Percentiles rank a stretch among this genome's conserved stretches.
Conservation (phyloP, 2,329 filamentous ascomycete species). For the Sporothrix brunneoviolacea region DNA sequence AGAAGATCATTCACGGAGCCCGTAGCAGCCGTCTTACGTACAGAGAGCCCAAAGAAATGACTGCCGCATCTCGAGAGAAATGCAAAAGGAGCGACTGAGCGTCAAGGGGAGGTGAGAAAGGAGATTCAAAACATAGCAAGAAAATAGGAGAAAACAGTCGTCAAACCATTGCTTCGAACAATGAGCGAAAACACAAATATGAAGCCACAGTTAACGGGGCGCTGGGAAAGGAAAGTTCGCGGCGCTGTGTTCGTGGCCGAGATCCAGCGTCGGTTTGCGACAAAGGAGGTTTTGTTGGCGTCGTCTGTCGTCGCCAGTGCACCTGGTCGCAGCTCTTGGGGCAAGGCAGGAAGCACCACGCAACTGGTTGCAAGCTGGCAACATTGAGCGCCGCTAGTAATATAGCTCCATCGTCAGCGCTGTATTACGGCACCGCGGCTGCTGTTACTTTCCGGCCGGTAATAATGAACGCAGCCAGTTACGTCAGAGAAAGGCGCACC, state of each 20-base stretch:
- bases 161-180: conserved; percentile 7
- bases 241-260: no score
- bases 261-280: no score
- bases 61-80: conserved; percentile 13
- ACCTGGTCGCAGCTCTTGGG: not conserved
- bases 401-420: no score
- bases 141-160: not conserved
- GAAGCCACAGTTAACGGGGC: not conserved
- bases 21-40: conserved; percentile 9
- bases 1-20: no score
- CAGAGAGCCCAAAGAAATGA: conserved; percentile 16
- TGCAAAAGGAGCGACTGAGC: not conserved
- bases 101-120: no score
- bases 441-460: not conserved
- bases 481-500: not conserved
- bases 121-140: not conserved
- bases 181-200: no score
- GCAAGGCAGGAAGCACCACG: conserved; percentile 1
- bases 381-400: conserved; percentile 1
- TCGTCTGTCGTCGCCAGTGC: no score
- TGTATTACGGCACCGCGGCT: not conserved
- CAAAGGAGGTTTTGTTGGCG: no score
- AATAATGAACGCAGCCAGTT: conserved; percentile 2
- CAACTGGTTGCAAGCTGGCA: conserved; percentile 14
- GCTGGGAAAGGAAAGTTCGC: no score